Evolutionary conservation across 768 basidiomycete genomes (phyloP), one percentile per base, ranked within the genome.

Genomic region (Naematelia encephala): DNA sequence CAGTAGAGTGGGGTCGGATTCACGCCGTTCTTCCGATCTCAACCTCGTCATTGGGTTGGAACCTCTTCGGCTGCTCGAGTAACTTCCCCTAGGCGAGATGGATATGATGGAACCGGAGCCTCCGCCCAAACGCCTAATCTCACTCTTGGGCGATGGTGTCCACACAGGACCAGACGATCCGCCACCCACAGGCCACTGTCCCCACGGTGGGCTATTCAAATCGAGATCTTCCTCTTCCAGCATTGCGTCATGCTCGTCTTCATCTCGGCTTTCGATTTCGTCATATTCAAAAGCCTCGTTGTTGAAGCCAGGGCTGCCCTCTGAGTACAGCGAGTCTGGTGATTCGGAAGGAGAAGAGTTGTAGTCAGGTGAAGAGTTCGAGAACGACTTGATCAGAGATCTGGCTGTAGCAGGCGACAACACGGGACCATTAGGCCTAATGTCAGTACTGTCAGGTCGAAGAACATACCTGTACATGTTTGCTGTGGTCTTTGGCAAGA

Each of bases 261-360:
- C 53, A 14, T 54, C 43, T 61, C 64, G 28, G 54, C 57, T 16
- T 59, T 50, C 54, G 21, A 50, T 26, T 19, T 48, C 48, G 47
- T 68, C 62, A 42, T 47, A 69, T 21, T 68, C 69, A 51, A 70
- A 68, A 16, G 65, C 50, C n/a, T 67, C 56, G 19, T 62, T 56
- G 19, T 56, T 56, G 50, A 73, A 66, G 1, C 56, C 60, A 11
- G 70, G 68, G 1, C 69, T 70, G 39, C 59, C 51, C 30, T 46
- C 48, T 4, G 72, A 70, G 46, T 73, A 73, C 3, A 67, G 54
- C 14, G 72, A 73, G 51, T 70, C 67, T 44, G 72, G 72, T 4
- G 72, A 73, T 16, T 68, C 54, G 13, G 69, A 67, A 4, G 64
- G 49, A 4, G 61, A 56, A 16, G 62, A 61, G 44, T 25, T 28